phyloP scores from a whole-genome alignment of 106 monocot species.

The Dioscorea dumetorum region DNA sequence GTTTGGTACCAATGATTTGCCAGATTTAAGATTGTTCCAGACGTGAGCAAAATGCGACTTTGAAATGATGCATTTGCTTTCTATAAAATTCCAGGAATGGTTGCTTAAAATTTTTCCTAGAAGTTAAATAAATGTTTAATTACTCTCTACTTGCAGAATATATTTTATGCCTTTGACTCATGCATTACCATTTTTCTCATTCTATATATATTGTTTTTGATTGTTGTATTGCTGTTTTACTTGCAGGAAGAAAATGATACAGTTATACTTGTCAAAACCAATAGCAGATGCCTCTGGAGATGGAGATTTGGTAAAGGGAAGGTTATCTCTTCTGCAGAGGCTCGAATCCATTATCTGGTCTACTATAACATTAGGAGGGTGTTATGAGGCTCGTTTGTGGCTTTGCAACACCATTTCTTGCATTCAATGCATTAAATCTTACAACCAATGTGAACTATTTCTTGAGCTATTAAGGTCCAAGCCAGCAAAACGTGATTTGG shows the following conservation, averaged over 20 bases:
- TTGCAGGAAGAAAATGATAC: constrained; percentile 35
- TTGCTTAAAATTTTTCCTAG: too few relatives aligned
- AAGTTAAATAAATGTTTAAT: too few relatives aligned
- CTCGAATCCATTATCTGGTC: constrained; percentile 61
- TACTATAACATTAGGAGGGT: constrained; percentile 34
- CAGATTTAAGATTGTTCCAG: too few relatives aligned
- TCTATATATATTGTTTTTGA: too few relatives aligned
- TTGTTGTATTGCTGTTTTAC: too few relatives aligned
- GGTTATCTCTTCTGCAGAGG: constrained; percentile 34
- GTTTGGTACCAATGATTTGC: too few relatives aligned
- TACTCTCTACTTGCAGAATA: too few relatives aligned
- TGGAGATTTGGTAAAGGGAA: constrained; percentile 32
- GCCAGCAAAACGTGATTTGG: constrained; percentile 38
- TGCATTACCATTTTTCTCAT: too few relatives aligned
- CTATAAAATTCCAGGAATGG: too few relatives aligned
- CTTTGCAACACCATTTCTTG: constrained; percentile 68
- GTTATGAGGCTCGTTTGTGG: constrained; percentile 80
- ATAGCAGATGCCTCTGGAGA: constrained; percentile 9
- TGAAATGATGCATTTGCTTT: too few relatives aligned
- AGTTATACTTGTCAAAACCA: constrained; percentile 38
- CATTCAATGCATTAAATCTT: constrained; percentile 35
- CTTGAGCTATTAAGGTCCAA: constrained; percentile 38
- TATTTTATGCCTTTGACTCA: too few relatives aligned
- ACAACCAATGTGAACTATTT: constrained; percentile 43
- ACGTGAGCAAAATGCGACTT: too few relatives aligned